phyloP scores from a whole-genome alignment of 2,329 filamentous ascomycete species.

The Claviceps sp. region DNA sequence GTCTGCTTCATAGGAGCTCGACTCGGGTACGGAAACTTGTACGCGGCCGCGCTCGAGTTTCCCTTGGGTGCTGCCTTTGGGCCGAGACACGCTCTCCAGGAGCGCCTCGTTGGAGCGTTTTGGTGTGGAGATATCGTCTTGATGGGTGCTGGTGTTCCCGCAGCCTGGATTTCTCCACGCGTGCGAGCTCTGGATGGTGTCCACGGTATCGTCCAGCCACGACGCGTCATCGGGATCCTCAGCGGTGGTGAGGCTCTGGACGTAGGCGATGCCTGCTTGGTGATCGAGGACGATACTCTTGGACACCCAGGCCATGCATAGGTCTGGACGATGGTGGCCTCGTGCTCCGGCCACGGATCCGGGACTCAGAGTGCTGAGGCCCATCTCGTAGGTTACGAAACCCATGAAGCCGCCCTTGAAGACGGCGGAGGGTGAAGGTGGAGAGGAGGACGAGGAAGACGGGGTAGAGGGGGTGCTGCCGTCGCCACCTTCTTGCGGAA shows the following conservation, averaged over 20 bases:
- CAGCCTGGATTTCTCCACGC: conserved; percentile 17
- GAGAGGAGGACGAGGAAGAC: too few species aligned
- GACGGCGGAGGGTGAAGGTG: conserved; percentile 21
- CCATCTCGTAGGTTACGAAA: conserved; percentile 74
- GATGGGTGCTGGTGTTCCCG: not conserved
- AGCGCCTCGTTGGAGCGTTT: conserved; percentile 9
- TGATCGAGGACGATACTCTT: conserved; percentile 71
- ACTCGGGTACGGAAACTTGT: conserved; percentile 26
- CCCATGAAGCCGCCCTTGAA: conserved; percentile 81
- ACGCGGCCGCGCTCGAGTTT: conserved; percentile 1
- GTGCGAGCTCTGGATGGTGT: conserved; percentile 18
- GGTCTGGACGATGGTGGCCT: conserved; percentile 44
- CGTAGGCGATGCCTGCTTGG: conserved; percentile 40
- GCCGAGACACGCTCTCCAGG: conserved; percentile 3
- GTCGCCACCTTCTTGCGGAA: conserved; percentile 5
- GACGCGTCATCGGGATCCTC: conserved; percentile 11
- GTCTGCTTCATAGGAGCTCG: conserved; percentile 46
- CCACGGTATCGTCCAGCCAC: conserved; percentile 19
- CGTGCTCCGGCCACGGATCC: conserved; percentile 14
- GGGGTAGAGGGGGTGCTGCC: too few species aligned
- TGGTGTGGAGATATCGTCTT: not conserved
- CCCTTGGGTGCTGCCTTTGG: not conserved
- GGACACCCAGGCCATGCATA: conserved; percentile 64
- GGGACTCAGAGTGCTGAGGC: conserved; percentile 32
- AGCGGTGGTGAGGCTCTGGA: conserved; percentile 37